Evolutionary conservation across 257 asterid species (phyloP), one percentile per base, ranked within the genome.

Genomic region (Jacaranda copaia): DNA sequence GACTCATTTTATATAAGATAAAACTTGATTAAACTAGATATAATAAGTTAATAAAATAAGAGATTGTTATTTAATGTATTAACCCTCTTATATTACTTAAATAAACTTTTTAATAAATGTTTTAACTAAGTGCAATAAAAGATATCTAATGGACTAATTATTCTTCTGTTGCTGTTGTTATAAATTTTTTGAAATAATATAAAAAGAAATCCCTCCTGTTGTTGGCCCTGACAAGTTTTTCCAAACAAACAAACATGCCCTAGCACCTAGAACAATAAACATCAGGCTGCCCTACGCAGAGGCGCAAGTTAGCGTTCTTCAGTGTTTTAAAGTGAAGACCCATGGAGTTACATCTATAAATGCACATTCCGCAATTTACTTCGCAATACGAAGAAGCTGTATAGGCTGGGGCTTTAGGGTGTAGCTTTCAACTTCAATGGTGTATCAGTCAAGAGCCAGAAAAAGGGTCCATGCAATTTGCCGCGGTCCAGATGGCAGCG

Each of bases 401-500:
- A 12, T 19, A 69, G 64, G 74, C 56, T 3, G 55, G 19, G 10
- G 25, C 61, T 5, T 16, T 6, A n/a, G n/a, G 5, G 61, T n/a
- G 61, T 55, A 18, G 71, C 45, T 65, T 78, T 72, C 67, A 39
- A 14, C 32, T 71, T 62, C 74, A 72, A 89, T 87, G 93, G 82
- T 36, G 38, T 72, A 69, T 79, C 86, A 48, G 72, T 57, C 85
- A 39, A 79, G 86, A 80, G 72, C 80, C 53, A 77, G 92, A 72
- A 92, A 88, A 68, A 80, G 94, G 84, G 82, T 85, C 56, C 82
- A 36, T 6, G 87, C 86, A 11, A 40, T 85, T 72, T 87, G 64
- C 53, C 92, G 93, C 68, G 94, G 85, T 49, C 90, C 96, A 5
- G 85, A 90, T 49, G 92, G 96, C 80, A 90, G 93, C 81, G 93